A percentile compares a stretch with the other conserved stretches of the same genome.
Conservation (phyloP, 768 basidiomycete species). For the Pulveroboletus frians region DNA sequence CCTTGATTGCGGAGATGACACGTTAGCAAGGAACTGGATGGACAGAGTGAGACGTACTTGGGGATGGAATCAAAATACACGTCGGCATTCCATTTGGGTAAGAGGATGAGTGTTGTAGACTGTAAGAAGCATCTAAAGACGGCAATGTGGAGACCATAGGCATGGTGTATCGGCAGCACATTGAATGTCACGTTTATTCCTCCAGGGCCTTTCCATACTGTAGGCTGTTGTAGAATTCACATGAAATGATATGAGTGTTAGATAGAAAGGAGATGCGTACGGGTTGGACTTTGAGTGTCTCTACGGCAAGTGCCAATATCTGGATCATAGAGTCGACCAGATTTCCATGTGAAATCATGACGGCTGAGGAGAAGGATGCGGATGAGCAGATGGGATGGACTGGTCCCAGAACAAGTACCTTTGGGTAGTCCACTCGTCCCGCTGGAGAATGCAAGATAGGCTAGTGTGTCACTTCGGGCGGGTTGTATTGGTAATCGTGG, state of each 20-base stretch:
- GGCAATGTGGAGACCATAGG: constrained; percentile 54
- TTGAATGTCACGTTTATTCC: constrained; percentile 47
- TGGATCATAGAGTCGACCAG: constrained; percentile 44
- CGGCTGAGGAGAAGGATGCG: constrained; percentile 36
- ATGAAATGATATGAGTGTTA: not conserved
- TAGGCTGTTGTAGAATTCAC: constrained; percentile 29
- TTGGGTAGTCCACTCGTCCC: constrained; percentile 76
- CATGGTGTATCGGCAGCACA: constrained; percentile 65
- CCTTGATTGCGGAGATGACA: constrained; percentile 30
- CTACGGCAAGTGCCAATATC: constrained; percentile 27
- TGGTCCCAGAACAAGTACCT: constrained; percentile 35
- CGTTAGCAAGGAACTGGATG: not conserved
- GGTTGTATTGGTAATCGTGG: constrained; percentile 40
- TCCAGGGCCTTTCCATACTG: constrained; percentile 37
- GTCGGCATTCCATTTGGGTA: constrained; percentile 59
- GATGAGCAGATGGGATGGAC: not conserved
- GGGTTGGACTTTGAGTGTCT: constrained; percentile 30
- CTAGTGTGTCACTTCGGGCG: constrained; percentile 50
- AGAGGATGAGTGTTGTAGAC: constrained; percentile 46
- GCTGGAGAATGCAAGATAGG: constrained; percentile 72
- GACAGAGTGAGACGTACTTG: constrained; percentile 39
- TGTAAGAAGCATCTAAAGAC: constrained; percentile 44
- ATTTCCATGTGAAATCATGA: constrained; percentile 73
- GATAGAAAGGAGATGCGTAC: constrained; percentile 29
- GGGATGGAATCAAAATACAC: constrained; percentile 48